Evolutionary conservation across 83 land plant species (phyloP), one percentile per base, ranked within the genome.

Genomic region (Larix sibirica): DNA sequence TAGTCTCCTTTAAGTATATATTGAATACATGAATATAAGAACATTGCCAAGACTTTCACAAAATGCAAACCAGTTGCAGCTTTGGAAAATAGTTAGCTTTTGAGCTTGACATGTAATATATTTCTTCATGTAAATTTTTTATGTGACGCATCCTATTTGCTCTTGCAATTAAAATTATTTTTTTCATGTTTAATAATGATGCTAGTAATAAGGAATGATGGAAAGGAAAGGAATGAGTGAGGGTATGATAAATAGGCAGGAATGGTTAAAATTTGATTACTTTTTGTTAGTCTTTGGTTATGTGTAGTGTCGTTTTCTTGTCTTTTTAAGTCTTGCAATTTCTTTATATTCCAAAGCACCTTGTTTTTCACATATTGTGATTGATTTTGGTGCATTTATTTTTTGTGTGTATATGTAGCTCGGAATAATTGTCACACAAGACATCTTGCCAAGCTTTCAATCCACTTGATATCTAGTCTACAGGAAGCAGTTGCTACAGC

Each of bases 391-490:
- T 63, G 18, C 7, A 75, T 79, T 33, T 69, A 23, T 88, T 69
- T 58, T 61, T 40, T 62, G 7, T 76, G 31, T 20, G 44, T 62
- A 13, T 82, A 20, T 88, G 80, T 92, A 94, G 98, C 87, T 40
- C 89, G 85, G 82, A 94, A 96, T 83, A 93, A 95, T 77, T 75
- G 80, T 36, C 70, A 85, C 47, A 92, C 98, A 10, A 90, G 92
- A 62, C 98, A 96, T 85, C 91, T 96, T 65, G 90, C 92, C 40
- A 96, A 96, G 83, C 77, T 96, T 78, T 79, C 94, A 81, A 84
- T 94, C 71, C 97, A 94, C 70, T 81, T 94, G 20, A 87, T 87
- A 28, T 89, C 85, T 87, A 91, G 94, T 44, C 85, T 96, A 69
- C 95, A 96, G 82, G 98, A 94, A 77, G 65, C 85, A 40, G 75